Evolutionary conservation across 225 moss, liverwort and hornwort genomes (phyloP), one percentile per base, ranked within the genome.

Genomic region (Polytrichum formosum): DNA sequence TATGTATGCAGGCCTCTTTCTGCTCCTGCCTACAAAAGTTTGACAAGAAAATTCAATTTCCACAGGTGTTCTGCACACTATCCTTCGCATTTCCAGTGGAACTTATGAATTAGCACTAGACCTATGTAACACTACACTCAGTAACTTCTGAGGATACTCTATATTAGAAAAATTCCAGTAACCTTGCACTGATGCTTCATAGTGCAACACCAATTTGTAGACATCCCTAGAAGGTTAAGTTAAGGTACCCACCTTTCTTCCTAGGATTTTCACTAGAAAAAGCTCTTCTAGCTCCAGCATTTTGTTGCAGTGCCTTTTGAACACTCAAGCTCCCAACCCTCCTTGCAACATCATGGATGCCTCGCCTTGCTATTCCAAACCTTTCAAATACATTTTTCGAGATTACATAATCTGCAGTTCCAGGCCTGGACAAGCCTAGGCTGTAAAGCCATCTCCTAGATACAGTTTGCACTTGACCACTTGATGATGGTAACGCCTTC

Each of bases 241-340:
- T 37, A 46, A 46, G 13, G 2, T 54, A 21, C 75, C 75, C 70
- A 98, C 97, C 88, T 91, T 84, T 85, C 76, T 92, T 92, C 65
- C 83, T 87, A 4, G 94, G 90, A 30, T 83, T 91, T 75, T 94
- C 94, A 70, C 87, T 80, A 81, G 84, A 87, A 62, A 98, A 92
- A 18, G 78, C 55, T 83, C 92, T 87, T 70, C 82, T 77, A 56
- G 65, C 65, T 55, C 76, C 92, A 68, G 71, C 75, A 61, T 88
- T 78, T 76, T 82, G 81, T 64, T 89, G 76, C 77, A 88, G 70
- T 63, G 79, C 77, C 61, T 83, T 87, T 65, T 79, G 72, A 54
- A 75, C 76, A 72, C 74, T 78, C 61, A 76, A 61, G 31, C 77
- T 80, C 54, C 77, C 79, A 83, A 82, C 76, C 76, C 87, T 88